phyloP scores from a whole-genome alignment of 225 moss, liverwort and hornwort genomes.

The Pseudoscleropodium purum region DNA sequence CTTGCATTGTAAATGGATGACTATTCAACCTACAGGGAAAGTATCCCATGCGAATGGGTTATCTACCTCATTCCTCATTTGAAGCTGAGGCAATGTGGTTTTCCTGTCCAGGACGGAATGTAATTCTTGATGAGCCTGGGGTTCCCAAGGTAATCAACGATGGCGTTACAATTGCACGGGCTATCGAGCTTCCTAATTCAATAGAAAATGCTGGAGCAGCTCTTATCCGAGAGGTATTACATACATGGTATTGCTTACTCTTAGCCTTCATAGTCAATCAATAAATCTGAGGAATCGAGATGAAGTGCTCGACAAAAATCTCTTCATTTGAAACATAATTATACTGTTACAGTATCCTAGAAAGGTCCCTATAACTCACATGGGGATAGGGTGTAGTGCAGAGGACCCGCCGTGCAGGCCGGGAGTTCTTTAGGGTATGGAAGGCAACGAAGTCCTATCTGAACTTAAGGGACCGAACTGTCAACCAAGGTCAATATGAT shows the following conservation, averaged over 20 bases:
- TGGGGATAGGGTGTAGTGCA: not conserved
- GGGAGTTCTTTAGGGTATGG: not conserved
- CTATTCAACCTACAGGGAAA: not conserved
- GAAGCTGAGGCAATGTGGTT: not conserved
- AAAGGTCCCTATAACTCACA: not conserved
- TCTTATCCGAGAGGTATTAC: conserved; percentile 72
- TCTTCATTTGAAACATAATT: not conserved
- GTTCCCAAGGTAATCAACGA: conserved; percentile 90
- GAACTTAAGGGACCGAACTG: not conserved
- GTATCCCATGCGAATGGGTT: not conserved
- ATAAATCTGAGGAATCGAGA: not conserved
- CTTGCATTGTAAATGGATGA: not conserved
- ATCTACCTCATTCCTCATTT: not conserved
- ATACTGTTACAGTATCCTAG: not conserved
- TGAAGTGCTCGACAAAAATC: not conserved
- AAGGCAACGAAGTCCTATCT: not conserved
- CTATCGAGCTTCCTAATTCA: conserved; percentile 76
- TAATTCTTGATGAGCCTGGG: conserved; percentile 85
- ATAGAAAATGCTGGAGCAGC: conserved; percentile 91
- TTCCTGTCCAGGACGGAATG: conserved; percentile 58
- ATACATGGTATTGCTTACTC: not conserved
- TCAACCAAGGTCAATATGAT: not conserved
- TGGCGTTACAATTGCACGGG: conserved; percentile 86
- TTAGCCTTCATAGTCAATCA: not conserved
- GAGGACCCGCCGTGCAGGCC: not conserved